These are phyloP conservation scores for Cladophialophora bantiana DNA, from an alignment of 2,329 filamentous ascomycete genomes.

Conservation along the genomic window DNA sequence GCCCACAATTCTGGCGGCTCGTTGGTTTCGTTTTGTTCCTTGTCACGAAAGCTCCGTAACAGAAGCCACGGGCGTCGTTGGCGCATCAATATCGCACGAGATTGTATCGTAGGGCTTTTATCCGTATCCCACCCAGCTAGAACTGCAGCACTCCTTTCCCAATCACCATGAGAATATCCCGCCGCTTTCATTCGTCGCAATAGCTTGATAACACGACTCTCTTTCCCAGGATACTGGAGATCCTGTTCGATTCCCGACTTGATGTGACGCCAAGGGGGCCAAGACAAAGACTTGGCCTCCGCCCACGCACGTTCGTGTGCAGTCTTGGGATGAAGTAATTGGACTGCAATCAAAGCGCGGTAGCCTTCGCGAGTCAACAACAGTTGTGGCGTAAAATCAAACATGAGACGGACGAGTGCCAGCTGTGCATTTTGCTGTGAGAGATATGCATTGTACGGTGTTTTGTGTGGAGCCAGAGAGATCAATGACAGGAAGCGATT, in stretches of 20 bases:
- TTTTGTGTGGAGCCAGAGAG: conserved; percentile 54
- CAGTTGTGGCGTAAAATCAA: conserved; percentile 59
- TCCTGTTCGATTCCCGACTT: conserved; percentile 66
- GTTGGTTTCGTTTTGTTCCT: conserved; percentile 14
- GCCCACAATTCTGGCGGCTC: conserved; percentile 57
- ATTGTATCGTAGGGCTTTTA: conserved; percentile 68
- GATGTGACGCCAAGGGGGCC: conserved; percentile 72
- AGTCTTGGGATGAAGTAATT: conserved; percentile 66
- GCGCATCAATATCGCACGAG: conserved; percentile 53
- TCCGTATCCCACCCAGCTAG: conserved; percentile 70
- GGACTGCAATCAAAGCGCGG: conserved; percentile 61
- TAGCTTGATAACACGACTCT: conserved; percentile 63
- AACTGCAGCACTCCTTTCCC: conserved; percentile 62
- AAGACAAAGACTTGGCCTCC: conserved; percentile 64
- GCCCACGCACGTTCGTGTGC: conserved; percentile 64
- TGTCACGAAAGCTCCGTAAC: conserved; percentile 32
- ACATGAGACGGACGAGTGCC: conserved; percentile 64
- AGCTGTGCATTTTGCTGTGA: conserved; percentile 66
- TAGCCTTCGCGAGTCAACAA: conserved; percentile 66
- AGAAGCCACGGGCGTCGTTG: conserved; percentile 34
- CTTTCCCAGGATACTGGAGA: conserved; percentile 62
- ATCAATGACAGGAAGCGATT: conserved; percentile 59
- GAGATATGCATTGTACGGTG: conserved; percentile 57
- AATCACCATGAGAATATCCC: conserved; percentile 60
- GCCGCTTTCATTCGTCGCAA: conserved; percentile 65